Evolutionary conservation across 179 eudicot species (phyloP).

Genomic region (Kewa caespitosa): DNA sequence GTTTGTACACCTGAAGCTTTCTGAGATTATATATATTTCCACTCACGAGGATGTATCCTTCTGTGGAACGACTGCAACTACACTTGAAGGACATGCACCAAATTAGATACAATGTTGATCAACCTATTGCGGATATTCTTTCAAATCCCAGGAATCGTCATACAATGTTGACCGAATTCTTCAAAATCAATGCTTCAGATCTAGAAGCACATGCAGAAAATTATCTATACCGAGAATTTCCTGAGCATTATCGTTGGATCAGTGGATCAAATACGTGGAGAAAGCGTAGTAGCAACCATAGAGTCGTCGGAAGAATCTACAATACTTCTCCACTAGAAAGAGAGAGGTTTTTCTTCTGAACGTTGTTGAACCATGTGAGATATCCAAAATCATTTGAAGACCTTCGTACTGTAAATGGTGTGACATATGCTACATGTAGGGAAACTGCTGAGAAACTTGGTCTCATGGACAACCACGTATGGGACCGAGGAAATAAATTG

Average conservation of each 20-base stretch:
- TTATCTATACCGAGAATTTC: background rate
- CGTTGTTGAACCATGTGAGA: background rate
- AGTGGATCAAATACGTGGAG: background rate
- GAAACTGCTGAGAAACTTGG: slow-evolving; percentile 7
- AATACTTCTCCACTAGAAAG: background rate
- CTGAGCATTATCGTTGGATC: background rate
- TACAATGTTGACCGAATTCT: no score
- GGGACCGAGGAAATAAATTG: no score
- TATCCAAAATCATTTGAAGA: background rate
- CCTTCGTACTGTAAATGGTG: background rate
- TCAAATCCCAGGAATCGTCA: no score
- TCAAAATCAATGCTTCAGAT: no score
- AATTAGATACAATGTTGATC: no score
- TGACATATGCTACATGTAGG: background rate
- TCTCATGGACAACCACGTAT: background rate
- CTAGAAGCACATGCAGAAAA: no score
- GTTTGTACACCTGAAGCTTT: no score
- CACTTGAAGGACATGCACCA: no score
- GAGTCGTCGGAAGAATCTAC: background rate
- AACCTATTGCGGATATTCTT: no score
- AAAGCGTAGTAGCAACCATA: background rate
- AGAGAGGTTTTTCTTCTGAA: background rate
- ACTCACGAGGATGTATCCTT: no score
- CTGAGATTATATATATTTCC: no score
- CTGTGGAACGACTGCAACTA: no score